Evolutionary conservation across 1,284 basidiomycete genomes (phyloP).

Genomic region (Malassezia globosa): DNA sequence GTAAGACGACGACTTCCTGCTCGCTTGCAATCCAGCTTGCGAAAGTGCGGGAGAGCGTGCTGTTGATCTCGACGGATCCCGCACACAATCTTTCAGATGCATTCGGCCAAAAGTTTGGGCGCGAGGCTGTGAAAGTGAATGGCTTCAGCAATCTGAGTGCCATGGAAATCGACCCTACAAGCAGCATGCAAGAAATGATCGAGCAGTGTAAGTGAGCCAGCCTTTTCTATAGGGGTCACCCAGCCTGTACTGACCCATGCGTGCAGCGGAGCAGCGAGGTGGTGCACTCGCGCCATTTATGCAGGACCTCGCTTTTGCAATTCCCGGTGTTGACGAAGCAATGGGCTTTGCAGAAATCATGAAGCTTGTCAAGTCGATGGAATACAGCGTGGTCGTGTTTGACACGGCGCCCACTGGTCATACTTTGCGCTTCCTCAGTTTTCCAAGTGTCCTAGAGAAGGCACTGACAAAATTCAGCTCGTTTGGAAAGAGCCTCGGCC

Average conservation of each 20-base stretch:
- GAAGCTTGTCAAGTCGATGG: conserved; percentile 99
- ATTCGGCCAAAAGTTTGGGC: conserved; percentile 97
- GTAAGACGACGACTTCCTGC: conserved; percentile 46
- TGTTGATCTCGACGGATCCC: conserved; percentile 71
- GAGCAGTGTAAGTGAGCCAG: conserved; percentile 65
- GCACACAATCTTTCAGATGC: conserved; percentile 98
- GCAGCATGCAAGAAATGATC: conserved; percentile 96
- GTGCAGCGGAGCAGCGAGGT: conserved; percentile 64
- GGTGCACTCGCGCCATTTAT: conserved; percentile 94
- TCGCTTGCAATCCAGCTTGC: conserved; percentile 43
- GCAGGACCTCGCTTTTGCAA: conserved; percentile 97
- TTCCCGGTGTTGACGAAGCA: conserved; percentile 96
- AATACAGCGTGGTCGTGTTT: conserved; percentile 97
- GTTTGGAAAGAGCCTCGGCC: conserved; percentile 82
- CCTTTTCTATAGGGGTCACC: too few relatives aligned
- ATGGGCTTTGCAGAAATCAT: conserved; percentile 99
- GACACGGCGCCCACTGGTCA: conserved; percentile 98
- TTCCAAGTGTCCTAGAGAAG: conserved; percentile 94
- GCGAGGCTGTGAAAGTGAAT: conserved; percentile 97
- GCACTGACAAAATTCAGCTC: conserved; percentile 86
- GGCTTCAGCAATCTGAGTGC: conserved; percentile 92
- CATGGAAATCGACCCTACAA: conserved; percentile 98
- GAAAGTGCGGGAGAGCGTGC: conserved; percentile 38
- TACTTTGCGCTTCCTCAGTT: conserved; percentile 92
- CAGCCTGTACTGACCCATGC: too few relatives aligned